Evolutionary conservation across 148 eudicot species (phyloP), one percentile per base, ranked within the genome.

Genomic region (Vaccinium macrocarpon): DNA sequence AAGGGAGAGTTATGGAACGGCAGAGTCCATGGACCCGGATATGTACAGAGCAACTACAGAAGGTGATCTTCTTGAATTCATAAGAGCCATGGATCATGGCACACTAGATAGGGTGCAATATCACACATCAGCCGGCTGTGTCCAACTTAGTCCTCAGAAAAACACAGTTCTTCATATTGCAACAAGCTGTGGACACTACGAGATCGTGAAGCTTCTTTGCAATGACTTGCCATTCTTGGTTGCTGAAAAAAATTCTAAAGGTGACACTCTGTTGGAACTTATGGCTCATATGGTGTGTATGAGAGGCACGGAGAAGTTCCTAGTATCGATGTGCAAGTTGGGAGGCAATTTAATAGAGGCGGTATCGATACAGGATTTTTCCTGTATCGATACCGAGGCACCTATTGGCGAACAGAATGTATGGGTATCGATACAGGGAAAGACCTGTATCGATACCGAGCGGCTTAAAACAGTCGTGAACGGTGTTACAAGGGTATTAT

Each of bases 101-200:
- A 35, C 49, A 14, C 7, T 2, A 6, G 78, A 72, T 27, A 66
- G 27, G 38, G 38, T 35, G 21, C 79, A 38, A n/a, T 50, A 81
- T 48, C 11, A 16, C 35, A 51, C 87, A 64, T 32, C 84, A 2
- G 84, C 81, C 10, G 21, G 76, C 25, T 85, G 87, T 56, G 66
- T 82, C 51, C 87, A 85, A 59, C 35, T 82, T 35, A 84, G 78
- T 50, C 89, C 89, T 19, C 81, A 84, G 61, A 84, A 75, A 74
- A 84, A 78, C 82, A 87, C 89, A 2, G 83, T 87, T n/a, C 80
- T 84, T 51, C 89, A 87, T 50, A 70, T 87, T 57, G 86, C 86
- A 14, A 82, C 86, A 19, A 68, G 78, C 64, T 81, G 10, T n/a
- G 55, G 29, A 23, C 84, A 81, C 56, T 59, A 84, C 4, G 84